Evolutionary conservation across 352 stramenopile genomes (phyloP), one percentile per base, ranked within the genome.

Genomic region (Saprolegnia diclina): DNA sequence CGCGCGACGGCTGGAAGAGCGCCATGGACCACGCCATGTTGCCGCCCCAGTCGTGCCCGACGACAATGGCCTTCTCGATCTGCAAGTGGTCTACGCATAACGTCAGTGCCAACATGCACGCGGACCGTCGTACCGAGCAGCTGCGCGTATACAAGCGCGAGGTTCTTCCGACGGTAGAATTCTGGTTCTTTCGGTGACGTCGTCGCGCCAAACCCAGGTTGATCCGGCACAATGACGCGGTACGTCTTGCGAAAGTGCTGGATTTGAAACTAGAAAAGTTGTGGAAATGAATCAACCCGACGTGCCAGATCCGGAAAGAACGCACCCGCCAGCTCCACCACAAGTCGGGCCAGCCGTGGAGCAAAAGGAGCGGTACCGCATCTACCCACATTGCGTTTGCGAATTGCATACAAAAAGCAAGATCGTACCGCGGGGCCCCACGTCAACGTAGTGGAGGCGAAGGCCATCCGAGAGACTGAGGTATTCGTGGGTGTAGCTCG

Each of bases 41-140:
- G 21, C 81, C 83, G 59, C 83, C 83, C 83, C 83, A 91, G 63
- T 91, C 81, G 66, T 91, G 83, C 45, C 83, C 83, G 53, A 88
- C 79, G 52, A 92, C 83, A 53, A 90, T 82, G 16, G 79, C 80
- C 55, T 84, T 79, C 29, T 83, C 61, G 26, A 91, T 86, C 14
- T 87, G 72, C 32, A 92, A 63, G n/a, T 73, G 72, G 61, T 92
- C 82, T 87, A 52, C 16, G 46, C 26, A 42, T 10, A 48, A 7
- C 11, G 35, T 59, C 24, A 59, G 4, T 59, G 11, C 18, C 6
- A n/a, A 29, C 1, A 59, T 24, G 14, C 10, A n/a, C n/a, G 13
- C 9, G 26, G 38, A 18, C 13, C 0, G 4, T 0, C 21, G 10
- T 62, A 69, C 63, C 45, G 38, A 69, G 63, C 7, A 69, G 26